Evolutionary conservation across 108 stramenopile species (phyloP), one percentile per base, ranked within the genome.

Genomic region (Nitzschia palea): DNA sequence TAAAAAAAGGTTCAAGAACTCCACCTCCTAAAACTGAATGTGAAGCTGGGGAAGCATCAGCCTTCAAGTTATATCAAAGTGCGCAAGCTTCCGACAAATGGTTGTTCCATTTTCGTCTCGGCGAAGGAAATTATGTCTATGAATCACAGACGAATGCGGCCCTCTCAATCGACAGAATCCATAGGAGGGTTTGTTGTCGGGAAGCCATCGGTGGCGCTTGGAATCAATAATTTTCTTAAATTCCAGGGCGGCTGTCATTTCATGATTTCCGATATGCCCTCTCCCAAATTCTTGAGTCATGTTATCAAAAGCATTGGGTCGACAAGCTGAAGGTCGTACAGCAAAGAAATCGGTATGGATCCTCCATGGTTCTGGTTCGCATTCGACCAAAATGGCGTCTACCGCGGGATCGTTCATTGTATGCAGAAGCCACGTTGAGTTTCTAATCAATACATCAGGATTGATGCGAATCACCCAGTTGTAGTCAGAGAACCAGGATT

Each of bases 391-490:
- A n/a, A 76, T 65, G 10, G 44, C 75, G 14, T 67, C 50, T 23
- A 62, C 63, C 0, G 36, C 15, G 1, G 52, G 50, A 23, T 67
- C 57, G 8, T 50, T 33, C 73, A 78, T 78, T 45, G 44, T 71
- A 6, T 78, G 32, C 15, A 44, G 34, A 9, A 78, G 9, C 57
- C 61, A 78, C 9, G 65, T 67, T 4, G 54, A 55, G 4, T 68
- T 52, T 10, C 71, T 65, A 55, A 78, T 47, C n/a, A 78, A 28
- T 14, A 78, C 77, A 48, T 78, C 77, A 14, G 77, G 77, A 62
- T 78, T 73, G 22, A 78, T 48, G 3, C 77, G 71, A 5, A 78
- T 61, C 27, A 78, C 53, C 77, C 77, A 78, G 26, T 73, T 66
- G 47, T 73, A 78, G 8, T 29, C 37, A 2, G 28, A 4, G 30